Percentiles rank a stretch among this genome's conserved stretches.
Evolutionary conservation across 2,329 filamentous ascomycete genomes (phyloP).

Genomic region (Chrysoporthe deuterocubensis): DNA sequence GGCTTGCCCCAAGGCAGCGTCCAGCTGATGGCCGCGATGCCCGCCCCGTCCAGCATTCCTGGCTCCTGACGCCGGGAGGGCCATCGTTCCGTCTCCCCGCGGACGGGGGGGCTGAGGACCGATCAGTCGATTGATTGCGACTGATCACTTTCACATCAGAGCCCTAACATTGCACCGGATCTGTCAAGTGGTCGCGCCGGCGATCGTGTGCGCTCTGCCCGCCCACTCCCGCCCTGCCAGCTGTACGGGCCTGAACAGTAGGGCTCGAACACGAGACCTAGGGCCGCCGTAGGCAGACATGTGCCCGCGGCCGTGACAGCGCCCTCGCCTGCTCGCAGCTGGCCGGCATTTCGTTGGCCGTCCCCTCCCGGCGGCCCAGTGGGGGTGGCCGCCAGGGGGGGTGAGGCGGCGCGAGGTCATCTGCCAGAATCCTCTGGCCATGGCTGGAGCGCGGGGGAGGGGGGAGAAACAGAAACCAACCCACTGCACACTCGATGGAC

Average conservation of each 20-base stretch:
- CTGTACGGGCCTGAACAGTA: conserved; percentile 1
- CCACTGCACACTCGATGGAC: background rate
- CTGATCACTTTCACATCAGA: conserved; percentile 4
- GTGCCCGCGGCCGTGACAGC: conserved; percentile 15
- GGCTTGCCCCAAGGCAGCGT: background rate
- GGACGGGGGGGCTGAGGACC: conserved; percentile 1
- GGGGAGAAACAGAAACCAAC: background rate
- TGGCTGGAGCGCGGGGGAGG: conserved; percentile 23
- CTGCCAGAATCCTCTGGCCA: conserved; percentile 25
- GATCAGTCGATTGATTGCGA: conserved; percentile 4
- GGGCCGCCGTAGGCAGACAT: conserved; percentile 22
- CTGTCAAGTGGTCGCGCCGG: background rate
- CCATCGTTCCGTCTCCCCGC: conserved; percentile 1
- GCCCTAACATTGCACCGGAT: conserved; percentile 5
- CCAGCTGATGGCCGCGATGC: background rate
- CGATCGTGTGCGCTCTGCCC: background rate
- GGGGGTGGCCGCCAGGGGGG: conserved; percentile 10
- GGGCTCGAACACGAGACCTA: conserved; percentile 14
- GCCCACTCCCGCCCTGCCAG: conserved; percentile 18
- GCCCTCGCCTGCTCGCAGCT: conserved; percentile 15
- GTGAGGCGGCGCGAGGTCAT: conserved; percentile 21
- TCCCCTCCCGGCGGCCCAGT: conserved; percentile 20
- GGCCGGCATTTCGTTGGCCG: conserved; percentile 19
- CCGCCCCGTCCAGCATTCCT: conserved; percentile 4
- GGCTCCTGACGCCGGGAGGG: no score